Conservation (phyloP, 2,329 filamentous ascomycete genomes). For the Xylaria sp. region DNA sequence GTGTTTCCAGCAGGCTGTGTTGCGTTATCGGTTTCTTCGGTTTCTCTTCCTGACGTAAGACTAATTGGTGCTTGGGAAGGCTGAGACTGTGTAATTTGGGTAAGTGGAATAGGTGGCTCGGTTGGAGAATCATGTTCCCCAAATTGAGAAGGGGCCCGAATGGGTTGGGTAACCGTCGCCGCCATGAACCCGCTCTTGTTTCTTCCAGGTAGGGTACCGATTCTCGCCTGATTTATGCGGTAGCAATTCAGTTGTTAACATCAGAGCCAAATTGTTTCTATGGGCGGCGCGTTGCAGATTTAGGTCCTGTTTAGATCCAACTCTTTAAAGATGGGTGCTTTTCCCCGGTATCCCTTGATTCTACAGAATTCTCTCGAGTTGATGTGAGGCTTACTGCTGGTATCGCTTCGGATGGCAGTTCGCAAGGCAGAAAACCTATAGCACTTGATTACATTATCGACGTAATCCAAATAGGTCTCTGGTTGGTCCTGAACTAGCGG, state of each 20-base stretch:
- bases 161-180: not conserved
- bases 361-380: not conserved
- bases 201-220: not conserved
- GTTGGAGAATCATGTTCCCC: not conserved
- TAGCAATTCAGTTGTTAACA: not conserved
- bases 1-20: not conserved
- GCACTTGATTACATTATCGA: not conserved
- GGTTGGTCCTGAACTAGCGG: not conserved
- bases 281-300: not conserved
- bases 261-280: not conserved
- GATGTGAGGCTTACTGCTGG: not conserved
- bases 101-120: not conserved
- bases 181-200: not conserved
- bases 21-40: not conserved
- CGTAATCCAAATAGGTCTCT: not conserved
- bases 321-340: not conserved
- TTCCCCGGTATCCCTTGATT: not conserved
- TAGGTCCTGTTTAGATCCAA: not conserved
- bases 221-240: not conserved
- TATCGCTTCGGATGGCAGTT: not conserved
- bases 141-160: not conserved
- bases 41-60: not conserved
- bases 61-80: not conserved
- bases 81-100: not conserved
- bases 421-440: constrained; percentile 3